Conservation (phyloP, 306 rosid species). For the Quercus rubra region DNA sequence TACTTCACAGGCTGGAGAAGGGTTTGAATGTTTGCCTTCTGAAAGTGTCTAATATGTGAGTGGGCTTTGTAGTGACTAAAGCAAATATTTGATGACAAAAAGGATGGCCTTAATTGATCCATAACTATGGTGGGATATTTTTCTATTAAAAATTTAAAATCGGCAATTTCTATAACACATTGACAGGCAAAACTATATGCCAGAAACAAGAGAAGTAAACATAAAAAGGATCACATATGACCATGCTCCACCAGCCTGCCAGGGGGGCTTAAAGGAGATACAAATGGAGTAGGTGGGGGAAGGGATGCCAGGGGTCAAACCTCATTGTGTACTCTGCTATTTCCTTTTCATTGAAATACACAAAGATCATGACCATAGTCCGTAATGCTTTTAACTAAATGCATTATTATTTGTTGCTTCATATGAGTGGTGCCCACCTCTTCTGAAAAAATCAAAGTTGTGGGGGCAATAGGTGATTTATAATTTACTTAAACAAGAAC, state of each 20-base stretch:
- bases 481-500: neutral
- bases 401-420: too few species aligned
- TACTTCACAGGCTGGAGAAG: constrained; percentile 3
- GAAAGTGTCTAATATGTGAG: neutral
- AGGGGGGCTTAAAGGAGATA: neutral
- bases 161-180: neutral
- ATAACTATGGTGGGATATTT: neutral
- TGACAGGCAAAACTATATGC: neutral
- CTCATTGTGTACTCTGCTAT: too few species aligned
- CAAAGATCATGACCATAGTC: too few species aligned
- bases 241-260: too few species aligned
- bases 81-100: neutral
- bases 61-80: constrained; percentile 5
- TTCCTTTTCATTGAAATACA: too few species aligned
- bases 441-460: too few species aligned
- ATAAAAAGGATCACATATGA: neutral
- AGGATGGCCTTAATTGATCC: neutral
- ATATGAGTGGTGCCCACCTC: too few species aligned
- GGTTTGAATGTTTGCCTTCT: constrained; percentile 6
- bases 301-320: too few species aligned
- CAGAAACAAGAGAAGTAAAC: too few species aligned
- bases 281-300: neutral
- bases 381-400: too few species aligned
- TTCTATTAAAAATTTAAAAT: neutral
- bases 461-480: neutral